Conservation (phyloP, 805 yeast species). For the Teunomyces atbi region DNA sequence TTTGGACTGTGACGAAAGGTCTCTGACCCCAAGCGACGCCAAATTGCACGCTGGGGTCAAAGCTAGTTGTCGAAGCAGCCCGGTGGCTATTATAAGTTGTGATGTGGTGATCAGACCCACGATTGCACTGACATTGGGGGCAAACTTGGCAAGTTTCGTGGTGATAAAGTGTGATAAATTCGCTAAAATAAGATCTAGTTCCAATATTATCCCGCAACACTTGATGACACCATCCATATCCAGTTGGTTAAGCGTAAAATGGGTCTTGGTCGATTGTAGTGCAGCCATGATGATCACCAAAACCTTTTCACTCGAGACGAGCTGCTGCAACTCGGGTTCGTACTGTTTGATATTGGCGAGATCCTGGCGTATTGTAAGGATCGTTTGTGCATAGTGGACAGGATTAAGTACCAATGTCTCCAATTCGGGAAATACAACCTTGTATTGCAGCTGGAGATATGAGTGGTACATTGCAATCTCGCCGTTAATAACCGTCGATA, state of each 20-base stretch:
- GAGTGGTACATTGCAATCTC: constrained; percentile 53
- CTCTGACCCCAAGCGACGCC: constrained; percentile 66
- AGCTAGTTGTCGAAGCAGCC: constrained; percentile 67
- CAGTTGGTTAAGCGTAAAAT: constrained; percentile 19
- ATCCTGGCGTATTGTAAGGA: constrained; percentile 51
- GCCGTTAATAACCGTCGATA: constrained; percentile 50
- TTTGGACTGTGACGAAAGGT: constrained; percentile 29
- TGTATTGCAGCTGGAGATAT: constrained; percentile 52
- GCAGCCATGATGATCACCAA: constrained; percentile 76
- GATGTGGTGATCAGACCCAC: constrained; percentile 74
- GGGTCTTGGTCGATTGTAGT: constrained; percentile 42
- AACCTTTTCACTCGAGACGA: constrained; percentile 61
- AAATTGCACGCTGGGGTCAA: constrained; percentile 80
- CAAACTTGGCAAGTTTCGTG: constrained; percentile 52
- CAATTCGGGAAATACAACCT: constrained; percentile 68
- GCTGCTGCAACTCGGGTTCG: constrained; percentile 35
- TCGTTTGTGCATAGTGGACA: constrained; percentile 55
- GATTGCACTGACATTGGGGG: constrained; percentile 77
- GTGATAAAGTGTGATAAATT: constrained; percentile 56
- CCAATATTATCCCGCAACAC: constrained; percentile 48
- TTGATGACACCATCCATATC: constrained; percentile 38
- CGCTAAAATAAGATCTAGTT: constrained; percentile 42
- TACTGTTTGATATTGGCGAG: constrained; percentile 27
- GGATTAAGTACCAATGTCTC: constrained; percentile 62
- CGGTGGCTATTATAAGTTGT: constrained; percentile 63